phyloP scores from a whole-genome alignment of 768 basidiomycete species.

The Leccinum ochraceum region DNA sequence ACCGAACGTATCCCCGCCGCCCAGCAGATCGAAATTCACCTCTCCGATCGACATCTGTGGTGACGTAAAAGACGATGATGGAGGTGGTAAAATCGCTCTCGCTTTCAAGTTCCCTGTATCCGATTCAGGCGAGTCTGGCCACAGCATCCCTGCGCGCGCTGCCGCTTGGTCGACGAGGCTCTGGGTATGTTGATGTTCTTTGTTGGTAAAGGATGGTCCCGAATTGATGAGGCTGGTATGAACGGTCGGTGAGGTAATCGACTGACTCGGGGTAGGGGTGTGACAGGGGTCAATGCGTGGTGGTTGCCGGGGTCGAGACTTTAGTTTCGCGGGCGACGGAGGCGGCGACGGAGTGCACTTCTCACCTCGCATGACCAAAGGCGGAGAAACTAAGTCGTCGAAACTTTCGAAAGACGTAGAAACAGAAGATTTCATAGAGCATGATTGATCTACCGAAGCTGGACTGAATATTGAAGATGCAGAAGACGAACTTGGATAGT shows the following conservation, averaged over 20 bases:
- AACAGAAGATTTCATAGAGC: constrained; percentile 22
- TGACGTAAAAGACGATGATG: constrained; percentile 10
- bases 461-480: constrained; percentile 29
- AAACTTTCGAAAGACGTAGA: constrained; percentile 45
- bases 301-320: constrained; percentile 2
- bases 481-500: constrained; percentile 27
- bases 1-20: constrained; percentile 8
- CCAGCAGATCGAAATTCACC: constrained; percentile 21
- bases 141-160: constrained; percentile 40
- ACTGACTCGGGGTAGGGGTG: constrained; percentile 22
- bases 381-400: constrained; percentile 46
- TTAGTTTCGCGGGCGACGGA: constrained; percentile 40
- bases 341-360: constrained; percentile 50
- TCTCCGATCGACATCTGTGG: constrained; percentile 1
- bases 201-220: constrained; percentile 33
- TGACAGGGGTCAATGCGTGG: constrained; percentile 19
- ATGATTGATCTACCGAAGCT: constrained; percentile 18
- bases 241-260: constrained; percentile 13
- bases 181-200: constrained; percentile 56
- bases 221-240: constrained; percentile 17
- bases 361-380: constrained; percentile 4
- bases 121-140: constrained; percentile 35
- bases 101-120: constrained; percentile 23
- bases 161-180: constrained; percentile 60
- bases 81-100: constrained; percentile 31